Base-by-base conservation (phyloP, 2,329 filamentous ascomycete genomes). In the Colletotrichum viniferum region DNA sequence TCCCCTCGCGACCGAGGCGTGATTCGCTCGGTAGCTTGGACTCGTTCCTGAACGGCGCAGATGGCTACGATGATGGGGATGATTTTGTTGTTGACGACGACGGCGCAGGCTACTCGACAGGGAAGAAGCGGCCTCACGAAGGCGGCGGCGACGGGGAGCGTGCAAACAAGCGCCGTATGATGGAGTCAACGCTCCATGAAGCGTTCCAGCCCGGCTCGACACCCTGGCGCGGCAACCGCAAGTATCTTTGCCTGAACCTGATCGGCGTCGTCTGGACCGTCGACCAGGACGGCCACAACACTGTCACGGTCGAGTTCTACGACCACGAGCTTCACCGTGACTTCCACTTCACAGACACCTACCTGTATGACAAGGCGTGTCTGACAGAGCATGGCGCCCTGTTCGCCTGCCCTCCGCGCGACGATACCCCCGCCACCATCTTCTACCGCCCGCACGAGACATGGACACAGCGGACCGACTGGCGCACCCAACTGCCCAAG, bases 401-500 rank as follows among this genome's bases (percentile, higher is more conserved):
- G 1, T 98, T 98, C 82, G 94, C 96, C 1, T 96, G 94, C 76
- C 94, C 93, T 26, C 92, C 95, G 2, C 69, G 65, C 24, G 64
- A 73, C 2, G 90, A 92, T 73, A 79, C 83, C 12, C 92, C 94
- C 3, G 95, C 96, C 5, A 93, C 92, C 36, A 92, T 99, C n/a
- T 98, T 98, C 85, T 99, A 98, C 84, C 92, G 97, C 8, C 97
- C 97, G 0, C 97, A 99, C 82, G 96, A 99, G 86, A 97, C 95
- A 1, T 99, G 97, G 97, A 98, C 96, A 3, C 91, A 95, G 65
- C 91, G 97, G 67, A 91, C 92, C 24, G 97, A 99, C 84, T 98
- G 96, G 96, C 92, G 95, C 65, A 98, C 94, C 0, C 89, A 94
- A 77, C 85, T 99, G n/a, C 97, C 97, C 0, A 90, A 90, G 36